These are phyloP conservation scores for Amylostereum areolatum DNA, from an alignment of 1,284 basidiomycete genomes.

Conservation along the genomic window DNA sequence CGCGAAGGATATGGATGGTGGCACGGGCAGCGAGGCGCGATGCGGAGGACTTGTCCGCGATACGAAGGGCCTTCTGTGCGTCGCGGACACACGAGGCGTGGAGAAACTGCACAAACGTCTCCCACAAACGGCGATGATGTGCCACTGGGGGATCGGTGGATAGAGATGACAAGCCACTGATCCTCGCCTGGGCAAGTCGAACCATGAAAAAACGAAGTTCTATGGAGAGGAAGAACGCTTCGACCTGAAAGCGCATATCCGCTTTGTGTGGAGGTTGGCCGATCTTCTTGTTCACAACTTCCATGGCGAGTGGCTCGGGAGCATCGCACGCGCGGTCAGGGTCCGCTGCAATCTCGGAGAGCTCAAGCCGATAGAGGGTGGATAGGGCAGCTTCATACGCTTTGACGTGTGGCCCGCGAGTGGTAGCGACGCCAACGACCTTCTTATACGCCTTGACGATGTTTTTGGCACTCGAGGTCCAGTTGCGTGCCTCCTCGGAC, in stretches of 20 bases:
- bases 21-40: slow-evolving; percentile 15
- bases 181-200: slow-evolving; percentile 25
- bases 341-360: slow-evolving; percentile 28
- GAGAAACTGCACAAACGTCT: slow-evolving; percentile 33
- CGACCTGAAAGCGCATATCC: slow-evolving; percentile 48
- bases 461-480: slow-evolving; percentile 27
- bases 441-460: slow-evolving; percentile 31
- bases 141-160: too few relatives aligned
- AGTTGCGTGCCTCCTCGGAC: slow-evolving; percentile 23
- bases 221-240: slow-evolving; percentile 44
- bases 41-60: slow-evolving; percentile 10
- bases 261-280: slow-evolving; percentile 49
- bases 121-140: slow-evolving; percentile 31
- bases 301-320: slow-evolving; percentile 41
- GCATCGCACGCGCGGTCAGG: slow-evolving; percentile 28
- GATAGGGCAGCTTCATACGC: slow-evolving; percentile 51
- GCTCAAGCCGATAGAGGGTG: slow-evolving; percentile 41
- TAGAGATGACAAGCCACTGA: too few relatives aligned
- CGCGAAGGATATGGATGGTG: slow-evolving; percentile 10
- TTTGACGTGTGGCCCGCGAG: slow-evolving; percentile 40
- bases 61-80: slow-evolving; percentile 31
- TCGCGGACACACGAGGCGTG: slow-evolving; percentile 35
- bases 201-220: slow-evolving; percentile 37
- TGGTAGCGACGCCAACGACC: slow-evolving; percentile 29
- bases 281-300: slow-evolving; percentile 38